Base-by-base conservation (phyloP, 192 early-diverging fungal genomes). In the Linnemannia exigua region DNA sequence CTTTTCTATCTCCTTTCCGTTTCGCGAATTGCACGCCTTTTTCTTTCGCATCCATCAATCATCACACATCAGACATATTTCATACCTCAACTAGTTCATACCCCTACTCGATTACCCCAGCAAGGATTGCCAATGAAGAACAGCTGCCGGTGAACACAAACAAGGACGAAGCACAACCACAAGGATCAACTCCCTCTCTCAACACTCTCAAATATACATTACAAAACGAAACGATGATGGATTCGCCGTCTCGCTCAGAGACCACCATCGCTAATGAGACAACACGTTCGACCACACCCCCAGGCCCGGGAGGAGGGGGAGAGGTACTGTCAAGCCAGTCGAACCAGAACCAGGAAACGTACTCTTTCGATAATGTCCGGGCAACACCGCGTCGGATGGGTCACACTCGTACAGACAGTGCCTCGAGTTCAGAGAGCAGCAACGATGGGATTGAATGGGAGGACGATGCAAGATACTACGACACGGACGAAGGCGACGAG, bases 361-460 rank as follows among this genome's bases (percentile, higher is more conserved):
- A 22, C 44, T 46, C 70, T 11, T 38, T 46, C 28, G 44, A 46
- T 17, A 46, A 46, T 19, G 37, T 71, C 14, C 70, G 44, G 70
- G 20, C 37, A 71, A 71, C 38, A 50, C 67, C 44, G 15, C 72
- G 51, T 33, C 22, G 33, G 33, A 74, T 70, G 36, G 70, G 70
- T 0, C 63, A 38, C 19, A 58, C 33, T 46, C 80, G 54, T 5
- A 28, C 48, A 15, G 47, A 75, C 12, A 76, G 75, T 67, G 28
- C 50, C 2, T 61, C 80, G 3, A 76, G 58, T 22, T 38, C 69
- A 20, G 80, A 76, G 15, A 76, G 80, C 47, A 82, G 80, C 69
- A 70, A 82, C 37, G 80, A 82, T 41, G 80, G 80, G 0, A 82
- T 82, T 25, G 80, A 82, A 20, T 82, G 80, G 80, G 80, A 82